Conservation (phyloP, 768 basidiomycete species). For the Dioszegia aurantiaca region DNA sequence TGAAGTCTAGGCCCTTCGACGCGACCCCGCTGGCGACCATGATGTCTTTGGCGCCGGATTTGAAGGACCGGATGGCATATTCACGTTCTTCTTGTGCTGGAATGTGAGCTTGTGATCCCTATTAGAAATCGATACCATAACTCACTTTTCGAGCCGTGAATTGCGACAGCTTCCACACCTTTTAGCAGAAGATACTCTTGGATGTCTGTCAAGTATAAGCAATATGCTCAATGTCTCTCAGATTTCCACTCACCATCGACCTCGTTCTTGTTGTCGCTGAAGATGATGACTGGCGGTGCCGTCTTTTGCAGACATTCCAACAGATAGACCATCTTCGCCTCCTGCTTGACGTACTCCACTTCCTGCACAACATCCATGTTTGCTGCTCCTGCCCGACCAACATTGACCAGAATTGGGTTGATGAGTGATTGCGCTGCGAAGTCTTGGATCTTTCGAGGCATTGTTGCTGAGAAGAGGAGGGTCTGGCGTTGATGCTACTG, state of each 20-base stretch:
- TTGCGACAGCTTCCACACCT: constrained; percentile 96
- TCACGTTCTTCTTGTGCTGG: constrained; percentile 96
- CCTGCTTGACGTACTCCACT: constrained; percentile 98
- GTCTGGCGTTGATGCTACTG: constrained; percentile 89
- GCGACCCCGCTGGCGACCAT: constrained; percentile 99
- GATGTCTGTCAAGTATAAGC: constrained; percentile 64
- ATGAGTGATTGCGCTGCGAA: constrained; percentile 97
- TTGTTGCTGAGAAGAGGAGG: constrained; percentile 93
- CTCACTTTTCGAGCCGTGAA: constrained; percentile 94
- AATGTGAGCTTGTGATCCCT: background rate
- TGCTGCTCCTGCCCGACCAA: constrained; percentile 95
- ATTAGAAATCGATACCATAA: constrained; percentile 6
- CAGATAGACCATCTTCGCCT: constrained; percentile 99
- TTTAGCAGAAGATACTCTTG: constrained; percentile 96
- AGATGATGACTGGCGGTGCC: constrained; percentile 93
- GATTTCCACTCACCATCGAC: constrained; percentile 73
- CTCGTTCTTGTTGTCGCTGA: constrained; percentile 99
- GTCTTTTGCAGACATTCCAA: constrained; percentile 98
- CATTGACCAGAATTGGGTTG: constrained; percentile 89
- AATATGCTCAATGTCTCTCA: background rate
- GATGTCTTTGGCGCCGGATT: constrained; percentile 93
- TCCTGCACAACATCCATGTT: constrained; percentile 88
- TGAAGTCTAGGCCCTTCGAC: constrained; percentile 97
- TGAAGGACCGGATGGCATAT: constrained; percentile 98
- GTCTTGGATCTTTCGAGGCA: constrained; percentile 98